Base-by-base conservation (phyloP, 1,139 yeast species). In the Blastobotrys buckinghamii region DNA sequence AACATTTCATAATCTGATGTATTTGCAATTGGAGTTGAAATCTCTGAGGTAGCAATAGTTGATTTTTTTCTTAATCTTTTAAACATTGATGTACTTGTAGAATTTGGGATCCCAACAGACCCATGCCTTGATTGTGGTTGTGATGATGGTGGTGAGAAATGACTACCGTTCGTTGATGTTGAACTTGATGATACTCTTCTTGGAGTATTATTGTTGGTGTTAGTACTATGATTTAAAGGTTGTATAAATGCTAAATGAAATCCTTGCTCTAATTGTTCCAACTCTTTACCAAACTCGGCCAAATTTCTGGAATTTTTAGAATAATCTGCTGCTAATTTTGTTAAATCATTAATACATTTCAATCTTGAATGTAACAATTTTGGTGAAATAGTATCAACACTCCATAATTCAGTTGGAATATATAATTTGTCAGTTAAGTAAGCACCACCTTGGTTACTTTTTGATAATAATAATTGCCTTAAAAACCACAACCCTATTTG, bases 391-490 rank as follows among this genome's bases (percentile, higher is more conserved):
- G 49, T 45, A 12, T 53, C 53, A 26, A 54, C 34, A 10, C 48
- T 46, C 60, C 61, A 58, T 29, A 59, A 37, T n/a, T 52, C 57
- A 7, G 45, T 33, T 2, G 63, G 54, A 16, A 60, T 35, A 39
- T 56, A 57, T 34, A 60, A 42, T 27, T 49, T 50, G 17, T 48
- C 48, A 17, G 57, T 53, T 15, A 60, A 40, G 39, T 49, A 58
- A 10, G 59, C 55, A 2, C 64, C 64, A 7, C 51, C 52, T 3
- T 54, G 47, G 44, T 52, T 51, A 13, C 55, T 45, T 27, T 56
- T 55, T 2, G 60, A 55, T 16, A 41, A 45, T 7, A 58, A 44
- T n/a, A 59, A 53, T 39, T 53, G 60, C 8, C 53, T 51, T 35
- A 59, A 45, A 33, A 59, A 58, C 63, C 63, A 59, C 42, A 50